phyloP scores from a whole-genome alignment of 176 grass and related monocot genomes.

The Triticum timopheevii region DNA sequence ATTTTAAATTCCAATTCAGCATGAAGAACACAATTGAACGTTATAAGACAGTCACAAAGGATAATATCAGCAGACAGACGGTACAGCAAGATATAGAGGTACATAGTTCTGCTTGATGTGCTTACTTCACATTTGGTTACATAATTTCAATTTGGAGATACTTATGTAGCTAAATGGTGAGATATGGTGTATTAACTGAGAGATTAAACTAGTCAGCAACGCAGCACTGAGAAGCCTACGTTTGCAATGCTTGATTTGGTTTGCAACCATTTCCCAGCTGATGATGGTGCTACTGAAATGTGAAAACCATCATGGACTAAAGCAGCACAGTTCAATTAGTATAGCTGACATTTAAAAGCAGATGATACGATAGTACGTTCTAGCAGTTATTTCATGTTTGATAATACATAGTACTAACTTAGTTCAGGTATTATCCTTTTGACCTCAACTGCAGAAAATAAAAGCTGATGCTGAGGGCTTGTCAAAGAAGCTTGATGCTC shows the following conservation, averaged over 20 bases:
- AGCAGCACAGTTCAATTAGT: background rate
- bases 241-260: background rate
- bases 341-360: background rate
- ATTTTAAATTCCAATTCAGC: conserved; percentile 32
- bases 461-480: conserved; percentile 54
- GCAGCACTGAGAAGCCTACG: background rate
- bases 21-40: conserved; percentile 64
- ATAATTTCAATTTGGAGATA: background rate
- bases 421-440: background rate
- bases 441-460: conserved; percentile 45
- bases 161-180: background rate
- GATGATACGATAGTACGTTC: background rate
- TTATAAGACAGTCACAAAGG: conserved; percentile 52
- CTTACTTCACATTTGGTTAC: background rate
- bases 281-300: conserved; percentile 14
- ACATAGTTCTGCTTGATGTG: background rate
- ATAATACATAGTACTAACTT: background rate
- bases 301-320: background rate
- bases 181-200: background rate
- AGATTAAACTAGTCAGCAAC: background rate
- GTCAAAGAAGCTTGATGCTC: conserved; percentile 54
- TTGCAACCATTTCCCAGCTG: background rate
- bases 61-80: conserved; percentile 38
- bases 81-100: conserved; percentile 62
- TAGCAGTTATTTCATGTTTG: background rate